Percentiles rank a stretch among this genome's conserved stretches.
Evolutionary conservation across 2,329 filamentous ascomycete genomes (phyloP).

Genomic region (Gaeumannomyces tritici): DNA sequence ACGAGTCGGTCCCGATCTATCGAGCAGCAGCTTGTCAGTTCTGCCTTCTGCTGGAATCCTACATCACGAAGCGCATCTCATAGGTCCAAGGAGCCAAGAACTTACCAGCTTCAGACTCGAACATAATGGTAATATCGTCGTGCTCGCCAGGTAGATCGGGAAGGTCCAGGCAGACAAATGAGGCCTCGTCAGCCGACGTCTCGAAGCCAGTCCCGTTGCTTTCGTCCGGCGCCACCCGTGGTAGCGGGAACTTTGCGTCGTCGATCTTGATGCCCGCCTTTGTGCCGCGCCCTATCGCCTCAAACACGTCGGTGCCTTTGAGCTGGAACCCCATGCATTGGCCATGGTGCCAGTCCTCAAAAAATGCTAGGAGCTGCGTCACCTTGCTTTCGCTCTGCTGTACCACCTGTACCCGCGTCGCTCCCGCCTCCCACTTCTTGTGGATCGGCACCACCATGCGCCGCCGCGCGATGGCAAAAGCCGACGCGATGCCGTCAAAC

Average conservation of each 20-base stretch:
- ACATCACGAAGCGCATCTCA: background rate
- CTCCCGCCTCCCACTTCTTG: constrained; percentile 86
- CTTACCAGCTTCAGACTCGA: constrained; percentile 71
- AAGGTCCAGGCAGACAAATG: constrained; percentile 77
- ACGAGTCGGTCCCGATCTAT: constrained; percentile 45
- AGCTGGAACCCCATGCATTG: constrained; percentile 83
- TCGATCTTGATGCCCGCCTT: constrained; percentile 71
- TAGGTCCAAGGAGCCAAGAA: constrained; percentile 1
- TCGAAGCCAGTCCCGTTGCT: constrained; percentile 23
- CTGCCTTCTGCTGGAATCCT: constrained; percentile 5
- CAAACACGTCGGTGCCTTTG: constrained; percentile 75
- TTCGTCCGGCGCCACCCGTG: constrained; percentile 40
- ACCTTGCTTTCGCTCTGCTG: constrained; percentile 67
- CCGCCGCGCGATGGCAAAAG: constrained; percentile 72
- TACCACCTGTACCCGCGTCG: constrained; percentile 71
- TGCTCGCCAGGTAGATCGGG: constrained; percentile 87
- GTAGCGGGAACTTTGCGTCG: constrained; percentile 84
- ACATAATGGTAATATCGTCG: constrained; percentile 79
- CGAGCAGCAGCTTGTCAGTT: constrained; percentile 7
- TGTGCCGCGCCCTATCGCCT: constrained; percentile 56
- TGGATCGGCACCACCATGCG: constrained; percentile 88
- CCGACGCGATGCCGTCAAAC: constrained; percentile 62
- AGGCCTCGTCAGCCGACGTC: constrained; percentile 31
- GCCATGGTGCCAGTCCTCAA: constrained; percentile 78
- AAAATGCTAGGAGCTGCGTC: constrained; percentile 74